Evolutionary conservation across 306 rosid species (phyloP), one percentile per base, ranked within the genome.

Genomic region (Mucuna pruriens): DNA sequence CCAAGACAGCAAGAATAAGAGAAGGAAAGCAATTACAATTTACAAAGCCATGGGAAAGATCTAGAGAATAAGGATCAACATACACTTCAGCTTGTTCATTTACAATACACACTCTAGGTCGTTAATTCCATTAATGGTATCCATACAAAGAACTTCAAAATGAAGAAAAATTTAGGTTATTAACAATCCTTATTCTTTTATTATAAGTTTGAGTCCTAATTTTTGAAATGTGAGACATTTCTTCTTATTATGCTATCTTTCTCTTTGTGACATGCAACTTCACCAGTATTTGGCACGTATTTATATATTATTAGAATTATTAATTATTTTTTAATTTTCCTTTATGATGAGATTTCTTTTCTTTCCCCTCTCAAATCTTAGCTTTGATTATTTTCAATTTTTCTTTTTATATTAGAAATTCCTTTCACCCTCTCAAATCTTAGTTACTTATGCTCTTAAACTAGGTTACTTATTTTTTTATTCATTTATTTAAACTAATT

Each of bases 1-100:
- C 36, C 54, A 60, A 72, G 75, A 20, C 74, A 73, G 66, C 36
- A 70, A 33, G 34, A 85, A 39, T 71, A 73, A 71, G 81, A 71
- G 42, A 70, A 78, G 38, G 78, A 40, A 75, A 71, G 58, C 68
- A n/a, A 26, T 77, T 29, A 62, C 19, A 62, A 75, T 55, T 3
- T 8, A 55, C 2, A 51, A 68, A 39, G 72, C 46, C 45, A 62
- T 58, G 44, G 52, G 80, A 34, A 73, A 61, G 61, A 64, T 66
- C 19, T 78, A 51, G 75, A 74, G 75, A 85, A 22, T 44, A 78
- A 36, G 33, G 48, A 62, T 57, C 81, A 49, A 9, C 3, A 57
- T 15, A 68, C 45, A 55, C 34, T 62, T 70, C 61, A 76, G 26
- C 68, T 51, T 67, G 19, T 34, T 71, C 46, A 48, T 81, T 60